Conservation (phyloP, 306 rosid genomes). For the Alnus rubra region DNA sequence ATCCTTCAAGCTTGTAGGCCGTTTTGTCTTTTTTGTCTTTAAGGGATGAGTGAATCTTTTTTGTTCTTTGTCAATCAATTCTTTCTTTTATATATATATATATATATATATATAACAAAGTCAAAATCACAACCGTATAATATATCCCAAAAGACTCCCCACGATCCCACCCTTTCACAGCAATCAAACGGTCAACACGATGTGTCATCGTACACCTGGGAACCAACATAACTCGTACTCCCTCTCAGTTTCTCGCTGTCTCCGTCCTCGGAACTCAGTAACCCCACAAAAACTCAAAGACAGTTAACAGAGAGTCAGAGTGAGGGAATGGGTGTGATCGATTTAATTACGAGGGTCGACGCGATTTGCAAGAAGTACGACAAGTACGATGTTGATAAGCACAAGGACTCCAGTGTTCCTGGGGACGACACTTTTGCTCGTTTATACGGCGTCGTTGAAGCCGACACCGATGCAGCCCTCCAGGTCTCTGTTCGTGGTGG, state of each 20-base stretch:
- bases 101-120: no score
- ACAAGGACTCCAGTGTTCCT: conserved; percentile 14
- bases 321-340: conserved; percentile 23
- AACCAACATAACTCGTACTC: no score
- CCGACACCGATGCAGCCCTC: conserved; percentile 25
- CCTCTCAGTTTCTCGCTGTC: background rate
- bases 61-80: no score
- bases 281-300: background rate
- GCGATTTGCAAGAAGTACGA: conserved; percentile 38
- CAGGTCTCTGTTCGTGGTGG: conserved; percentile 16
- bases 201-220: no score
- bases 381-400: conserved; percentile 41
- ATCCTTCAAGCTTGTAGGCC: no score
- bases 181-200: background rate
- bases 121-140: no score
- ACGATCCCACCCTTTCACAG: no score
- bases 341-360: conserved; percentile 36
- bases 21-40: no score
- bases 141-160: no score
- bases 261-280: background rate
- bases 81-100: no score
- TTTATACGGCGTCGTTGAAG: conserved; percentile 23
- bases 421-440: conserved; percentile 38
- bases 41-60: no score
- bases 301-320: background rate